A percentile compares a stretch with the other conserved stretches of the same genome.
These are phyloP conservation scores for Notholithocarpus densiflorus DNA, from an alignment of 306 rosid genomes.

Conservation along the genomic window DNA sequence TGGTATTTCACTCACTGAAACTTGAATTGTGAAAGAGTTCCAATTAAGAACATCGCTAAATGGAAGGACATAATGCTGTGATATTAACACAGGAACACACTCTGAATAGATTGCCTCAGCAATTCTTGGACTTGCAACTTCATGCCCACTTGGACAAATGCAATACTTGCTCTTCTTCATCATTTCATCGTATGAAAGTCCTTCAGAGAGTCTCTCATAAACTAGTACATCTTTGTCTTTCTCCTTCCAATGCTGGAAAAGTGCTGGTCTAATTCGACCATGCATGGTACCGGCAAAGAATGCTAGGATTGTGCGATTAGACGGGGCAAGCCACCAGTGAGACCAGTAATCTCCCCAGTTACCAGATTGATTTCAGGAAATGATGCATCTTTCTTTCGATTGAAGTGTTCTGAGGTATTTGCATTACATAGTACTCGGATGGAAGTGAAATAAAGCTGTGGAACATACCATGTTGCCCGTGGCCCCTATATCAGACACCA, in stretches of 20 bases:
- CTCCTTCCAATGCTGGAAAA: constrained; percentile 45
- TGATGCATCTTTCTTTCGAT: constrained; percentile 65
- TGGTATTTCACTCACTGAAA: constrained; percentile 42
- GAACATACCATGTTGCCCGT: constrained; percentile 58
- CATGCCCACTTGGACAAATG: constrained; percentile 59
- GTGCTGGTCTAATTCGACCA: constrained; percentile 42
- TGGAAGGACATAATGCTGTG: constrained; percentile 59
- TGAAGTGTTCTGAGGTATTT: constrained; percentile 54
- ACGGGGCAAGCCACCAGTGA: constrained; percentile 33
- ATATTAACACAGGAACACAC: constrained; percentile 53
- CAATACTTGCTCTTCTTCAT: constrained; percentile 50
- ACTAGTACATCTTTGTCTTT: constrained; percentile 44
- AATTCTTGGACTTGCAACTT: constrained; percentile 64
- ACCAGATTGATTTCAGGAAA: constrained; percentile 44
- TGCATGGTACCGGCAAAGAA: constrained; percentile 54
- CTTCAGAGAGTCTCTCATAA: constrained; percentile 40
- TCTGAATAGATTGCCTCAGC: constrained; percentile 55
- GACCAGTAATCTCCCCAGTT: constrained; percentile 31
- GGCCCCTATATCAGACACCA: constrained; percentile 36
- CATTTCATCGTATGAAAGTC: constrained; percentile 40
- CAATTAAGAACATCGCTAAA: constrained; percentile 55
- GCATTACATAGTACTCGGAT: constrained; percentile 55
- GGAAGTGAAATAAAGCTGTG: constrained; percentile 44
- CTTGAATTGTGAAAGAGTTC: constrained; percentile 46
- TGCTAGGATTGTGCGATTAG: constrained; percentile 35